Evolutionary conservation across 352 stramenopile genomes (phyloP).

Genomic region (Pythium rishiriense): DNA sequence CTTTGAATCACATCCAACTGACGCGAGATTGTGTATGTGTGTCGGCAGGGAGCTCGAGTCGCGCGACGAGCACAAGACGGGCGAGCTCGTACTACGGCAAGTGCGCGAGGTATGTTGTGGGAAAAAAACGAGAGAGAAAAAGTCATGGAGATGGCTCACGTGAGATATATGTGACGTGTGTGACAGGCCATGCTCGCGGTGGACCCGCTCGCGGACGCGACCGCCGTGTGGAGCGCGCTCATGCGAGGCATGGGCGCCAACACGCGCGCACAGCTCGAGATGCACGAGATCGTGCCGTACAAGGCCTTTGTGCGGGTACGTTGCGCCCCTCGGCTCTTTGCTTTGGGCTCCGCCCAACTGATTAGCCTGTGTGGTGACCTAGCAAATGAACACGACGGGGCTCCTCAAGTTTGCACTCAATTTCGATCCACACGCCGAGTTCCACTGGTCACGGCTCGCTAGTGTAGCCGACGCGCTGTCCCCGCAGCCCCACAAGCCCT

Average conservation of each 20-base stretch:
- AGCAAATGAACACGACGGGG: constrained; percentile 70
- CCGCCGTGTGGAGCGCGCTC: constrained; percentile 33
- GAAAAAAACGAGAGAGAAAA: no score
- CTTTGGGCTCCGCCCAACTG: background rate
- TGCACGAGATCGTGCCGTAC: constrained; percentile 63
- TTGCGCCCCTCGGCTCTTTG: background rate
- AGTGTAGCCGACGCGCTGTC: constrained; percentile 3
- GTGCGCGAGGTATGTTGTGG: constrained; percentile 9
- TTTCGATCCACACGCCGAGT: constrained; percentile 59
- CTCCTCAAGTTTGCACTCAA: constrained; percentile 83
- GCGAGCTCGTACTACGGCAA: constrained; percentile 39
- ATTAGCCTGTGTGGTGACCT: background rate
- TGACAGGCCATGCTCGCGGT: constrained; percentile 43
- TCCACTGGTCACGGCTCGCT: constrained; percentile 39
- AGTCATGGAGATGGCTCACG: background rate
- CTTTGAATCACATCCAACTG: no score
- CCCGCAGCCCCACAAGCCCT: background rate
- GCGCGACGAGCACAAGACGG: constrained; percentile 43
- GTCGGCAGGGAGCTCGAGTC: constrained; percentile 57
- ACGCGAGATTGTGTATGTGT: background rate
- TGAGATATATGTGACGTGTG: constrained; percentile 2
- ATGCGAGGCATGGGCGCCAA: constrained; percentile 47
- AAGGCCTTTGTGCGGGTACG: constrained; percentile 50
- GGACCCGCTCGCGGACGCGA: constrained; percentile 50
- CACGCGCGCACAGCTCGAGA: constrained; percentile 37